These are phyloP conservation scores for Aspergillus proliferans DNA, from an alignment of 2,329 filamentous ascomycete genomes.

Conservation along the genomic window DNA sequence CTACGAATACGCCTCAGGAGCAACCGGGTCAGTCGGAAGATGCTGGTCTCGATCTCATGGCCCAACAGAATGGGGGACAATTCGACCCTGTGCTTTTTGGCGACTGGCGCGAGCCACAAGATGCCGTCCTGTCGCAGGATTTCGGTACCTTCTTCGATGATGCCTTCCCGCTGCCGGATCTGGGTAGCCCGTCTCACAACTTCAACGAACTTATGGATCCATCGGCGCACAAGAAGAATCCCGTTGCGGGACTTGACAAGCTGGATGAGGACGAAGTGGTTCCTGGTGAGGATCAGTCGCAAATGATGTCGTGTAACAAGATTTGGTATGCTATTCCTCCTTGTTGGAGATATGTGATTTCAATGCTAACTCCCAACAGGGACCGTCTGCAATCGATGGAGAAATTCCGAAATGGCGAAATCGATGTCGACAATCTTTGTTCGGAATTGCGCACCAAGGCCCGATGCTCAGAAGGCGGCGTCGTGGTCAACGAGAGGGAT, in stretches of 20 bases:
- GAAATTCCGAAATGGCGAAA: conserved; percentile 81
- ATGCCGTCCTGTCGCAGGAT: conserved; percentile 65
- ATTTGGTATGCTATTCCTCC: conserved; percentile 66
- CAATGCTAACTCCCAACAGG: conserved; percentile 47
- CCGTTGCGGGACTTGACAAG: conserved; percentile 70
- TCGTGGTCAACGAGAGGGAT: conserved; percentile 81
- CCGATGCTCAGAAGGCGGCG: conserved; percentile 81
- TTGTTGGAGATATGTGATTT: neutral
- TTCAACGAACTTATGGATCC: conserved; percentile 30
- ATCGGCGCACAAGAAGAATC: conserved; percentile 54
- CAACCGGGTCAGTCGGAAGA: conserved; percentile 11
- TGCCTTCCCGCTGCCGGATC: conserved; percentile 69
- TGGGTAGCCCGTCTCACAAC: conserved; percentile 72
- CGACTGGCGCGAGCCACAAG: conserved; percentile 85
- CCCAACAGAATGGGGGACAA: conserved; percentile 72
- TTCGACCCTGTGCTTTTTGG: conserved; percentile 91
- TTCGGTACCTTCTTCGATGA: conserved; percentile 72
- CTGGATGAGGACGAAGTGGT: conserved; percentile 58
- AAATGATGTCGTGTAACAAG: conserved; percentile 77
- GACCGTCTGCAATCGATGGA: conserved; percentile 82
- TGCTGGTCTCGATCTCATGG: conserved; percentile 58
- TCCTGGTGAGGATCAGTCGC: conserved; percentile 53
- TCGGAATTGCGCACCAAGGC: conserved; percentile 92
- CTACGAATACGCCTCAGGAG: conserved; percentile 19
- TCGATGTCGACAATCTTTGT: conserved; percentile 90